phyloP scores from a whole-genome alignment of 441 rosid species.

The Populus trichocarpa region DNA sequence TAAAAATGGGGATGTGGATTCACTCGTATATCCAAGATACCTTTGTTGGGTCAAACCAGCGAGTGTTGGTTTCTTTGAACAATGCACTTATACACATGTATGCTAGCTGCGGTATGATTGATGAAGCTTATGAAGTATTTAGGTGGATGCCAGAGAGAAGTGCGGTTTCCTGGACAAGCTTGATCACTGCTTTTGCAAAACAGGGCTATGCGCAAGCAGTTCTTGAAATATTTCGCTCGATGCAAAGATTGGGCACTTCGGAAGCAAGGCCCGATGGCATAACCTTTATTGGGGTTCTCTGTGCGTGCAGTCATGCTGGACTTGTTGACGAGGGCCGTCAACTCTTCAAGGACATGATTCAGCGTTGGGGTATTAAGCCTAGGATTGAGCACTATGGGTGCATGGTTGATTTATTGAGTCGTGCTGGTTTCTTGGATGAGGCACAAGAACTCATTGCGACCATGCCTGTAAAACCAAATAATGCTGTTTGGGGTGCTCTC shows the following conservation, averaged over 20 bases:
- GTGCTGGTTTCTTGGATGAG: slow-evolving; percentile 53
- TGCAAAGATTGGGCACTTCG: slow-evolving; percentile 32
- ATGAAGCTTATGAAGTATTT: slow-evolving; percentile 46
- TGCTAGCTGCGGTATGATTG: slow-evolving; percentile 49
- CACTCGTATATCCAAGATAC: slow-evolving; percentile 35
- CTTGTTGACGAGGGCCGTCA: slow-evolving; percentile 38
- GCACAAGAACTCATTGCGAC: slow-evolving; percentile 38
- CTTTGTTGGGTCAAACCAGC: slow-evolving; percentile 14
- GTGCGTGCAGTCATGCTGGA: slow-evolving; percentile 63
- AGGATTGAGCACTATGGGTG: slow-evolving; percentile 55
- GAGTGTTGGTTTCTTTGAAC: slow-evolving; percentile 36
- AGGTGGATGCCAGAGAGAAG: slow-evolving; percentile 38
- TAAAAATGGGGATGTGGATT: slow-evolving; percentile 47
- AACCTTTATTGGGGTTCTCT: slow-evolving; percentile 45
- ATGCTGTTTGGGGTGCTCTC: slow-evolving; percentile 54
- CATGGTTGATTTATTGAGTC: slow-evolving; percentile 55
- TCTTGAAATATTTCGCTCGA: slow-evolving; percentile 33
- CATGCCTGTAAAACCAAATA: slow-evolving; percentile 55
- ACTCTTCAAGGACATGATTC: slow-evolving; percentile 34
- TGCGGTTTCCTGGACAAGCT: slow-evolving; percentile 51
- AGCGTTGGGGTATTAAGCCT: slow-evolving; percentile 34
- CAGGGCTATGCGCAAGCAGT: slow-evolving; percentile 48
- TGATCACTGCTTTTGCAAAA: slow-evolving; percentile 51
- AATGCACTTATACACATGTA: slow-evolving; percentile 61
- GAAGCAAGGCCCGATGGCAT: slow-evolving; percentile 43